Evolutionary conservation across 2,329 filamentous ascomycete species (phyloP).

Genomic region (Cladosporium phlei): DNA sequence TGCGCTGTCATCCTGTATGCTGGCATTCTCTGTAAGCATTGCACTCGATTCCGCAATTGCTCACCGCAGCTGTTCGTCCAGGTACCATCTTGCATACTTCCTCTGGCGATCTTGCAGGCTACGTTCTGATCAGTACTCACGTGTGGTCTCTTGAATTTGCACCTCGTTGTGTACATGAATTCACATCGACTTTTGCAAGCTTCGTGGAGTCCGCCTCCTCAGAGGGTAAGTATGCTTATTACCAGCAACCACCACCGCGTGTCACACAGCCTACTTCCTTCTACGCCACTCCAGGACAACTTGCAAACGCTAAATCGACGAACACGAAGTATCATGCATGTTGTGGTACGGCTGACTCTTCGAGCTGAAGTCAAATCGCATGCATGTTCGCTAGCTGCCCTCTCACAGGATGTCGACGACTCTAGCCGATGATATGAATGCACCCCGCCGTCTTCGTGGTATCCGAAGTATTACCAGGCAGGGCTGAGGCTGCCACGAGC

Average conservation of each 20-base stretch:
- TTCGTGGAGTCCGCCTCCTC: not conserved
- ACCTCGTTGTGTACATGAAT: too few species aligned
- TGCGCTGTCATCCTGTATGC: not conserved
- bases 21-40: not conserved
- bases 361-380: not conserved
- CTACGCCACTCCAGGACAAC: not conserved
- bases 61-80: not conserved
- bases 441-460: not conserved
- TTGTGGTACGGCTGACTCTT: not conserved
- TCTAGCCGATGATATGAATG: not conserved
- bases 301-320: too few species aligned
- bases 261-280: conserved; percentile 1
- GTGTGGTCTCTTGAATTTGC: too few species aligned
- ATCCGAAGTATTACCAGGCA: not conserved
- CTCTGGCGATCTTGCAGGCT: too few species aligned
- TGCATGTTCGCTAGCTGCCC: conserved; percentile 5
- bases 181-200: not conserved
- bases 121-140: too few species aligned
- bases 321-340: too few species aligned
- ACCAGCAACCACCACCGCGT: not conserved
- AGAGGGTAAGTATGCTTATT: not conserved
- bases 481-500: conserved; percentile 10
- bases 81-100: not conserved
- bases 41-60: too few species aligned
- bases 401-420: too few species aligned